Conservation (phyloP, 1,284 basidiomycete genomes). For the Microbotryum intermedium region DNA sequence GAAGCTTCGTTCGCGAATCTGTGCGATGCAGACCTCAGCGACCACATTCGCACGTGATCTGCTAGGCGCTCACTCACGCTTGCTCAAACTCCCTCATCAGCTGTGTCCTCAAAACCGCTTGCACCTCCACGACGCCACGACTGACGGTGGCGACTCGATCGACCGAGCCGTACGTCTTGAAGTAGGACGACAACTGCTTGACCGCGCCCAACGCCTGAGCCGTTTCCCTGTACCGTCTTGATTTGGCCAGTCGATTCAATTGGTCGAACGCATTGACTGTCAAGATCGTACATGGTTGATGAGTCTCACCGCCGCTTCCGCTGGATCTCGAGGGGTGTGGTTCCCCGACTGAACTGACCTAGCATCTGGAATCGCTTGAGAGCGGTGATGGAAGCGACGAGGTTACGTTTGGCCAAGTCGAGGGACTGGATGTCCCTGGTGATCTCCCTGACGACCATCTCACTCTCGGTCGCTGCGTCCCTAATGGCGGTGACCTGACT, state of each 20-base stretch:
- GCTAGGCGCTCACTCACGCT: conserved; percentile 53
- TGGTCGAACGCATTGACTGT: conserved; percentile 74
- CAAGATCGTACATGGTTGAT: too few relatives aligned
- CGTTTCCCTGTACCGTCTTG: conserved; percentile 72
- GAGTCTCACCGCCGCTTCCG: too few relatives aligned
- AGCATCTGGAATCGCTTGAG: conserved; percentile 89
- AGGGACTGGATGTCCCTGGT: conserved; percentile 94
- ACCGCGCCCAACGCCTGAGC: conserved; percentile 80
- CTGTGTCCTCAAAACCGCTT: conserved; percentile 63
- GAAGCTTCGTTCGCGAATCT: conserved; percentile 25
- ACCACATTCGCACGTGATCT: too few relatives aligned
- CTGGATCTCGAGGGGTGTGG: neutral
- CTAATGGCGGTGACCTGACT: conserved; percentile 88
- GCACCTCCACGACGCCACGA: conserved; percentile 66
- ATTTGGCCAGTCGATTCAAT: conserved; percentile 64
- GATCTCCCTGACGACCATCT: conserved; percentile 88
- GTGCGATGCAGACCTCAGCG: neutral
- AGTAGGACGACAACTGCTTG: conserved; percentile 67
- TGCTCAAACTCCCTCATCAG: conserved; percentile 81
- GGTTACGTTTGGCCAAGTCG: conserved; percentile 87
- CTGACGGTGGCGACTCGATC: conserved; percentile 66
- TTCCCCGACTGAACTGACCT: conserved; percentile 54
- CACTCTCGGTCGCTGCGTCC: conserved; percentile 89
- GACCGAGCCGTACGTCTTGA: conserved; percentile 66
- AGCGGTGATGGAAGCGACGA: conserved; percentile 71